Evolutionary conservation across 805 yeast genomes (phyloP).

Genomic region (Metschnikowia peoriensis): DNA sequence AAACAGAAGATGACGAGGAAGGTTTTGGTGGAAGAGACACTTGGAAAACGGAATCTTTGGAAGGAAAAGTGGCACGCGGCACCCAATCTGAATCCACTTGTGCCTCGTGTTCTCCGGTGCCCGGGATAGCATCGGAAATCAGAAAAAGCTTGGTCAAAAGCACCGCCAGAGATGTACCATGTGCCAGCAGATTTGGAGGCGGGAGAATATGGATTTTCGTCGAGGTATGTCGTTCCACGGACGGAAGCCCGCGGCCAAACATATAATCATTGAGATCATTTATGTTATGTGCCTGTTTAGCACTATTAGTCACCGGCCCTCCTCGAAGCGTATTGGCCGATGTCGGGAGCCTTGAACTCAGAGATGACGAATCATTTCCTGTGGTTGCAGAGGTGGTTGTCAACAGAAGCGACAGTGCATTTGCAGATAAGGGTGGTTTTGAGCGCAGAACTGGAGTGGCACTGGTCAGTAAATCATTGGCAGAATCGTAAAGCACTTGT

Average conservation of each 20-base stretch:
- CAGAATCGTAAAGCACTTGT: constrained; percentile 49
- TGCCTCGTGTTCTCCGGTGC: constrained; percentile 1
- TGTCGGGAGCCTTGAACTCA: neutral
- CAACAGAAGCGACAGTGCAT: neutral
- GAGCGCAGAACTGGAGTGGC: neutral
- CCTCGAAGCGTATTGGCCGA: constrained; percentile 1
- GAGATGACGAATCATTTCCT: neutral
- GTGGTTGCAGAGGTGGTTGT: neutral
- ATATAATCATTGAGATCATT: constrained; percentile 49
- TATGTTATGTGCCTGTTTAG: constrained; percentile 38
- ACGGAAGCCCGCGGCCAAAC: constrained; percentile 57
- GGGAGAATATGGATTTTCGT: constrained; percentile 52
- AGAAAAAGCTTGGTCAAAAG: constrained; percentile 47
- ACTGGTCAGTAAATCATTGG: constrained; percentile 19
- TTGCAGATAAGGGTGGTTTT: neutral
- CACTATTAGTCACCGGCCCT: neutral
- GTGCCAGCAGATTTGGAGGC: constrained; percentile 30
- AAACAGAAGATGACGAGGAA: too few relatives aligned
- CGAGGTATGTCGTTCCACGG: constrained; percentile 42
- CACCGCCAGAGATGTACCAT: constrained; percentile 33
- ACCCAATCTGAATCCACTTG: constrained; percentile 32
- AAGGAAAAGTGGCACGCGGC: constrained; percentile 41
- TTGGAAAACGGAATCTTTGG: constrained; percentile 21
- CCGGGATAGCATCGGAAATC: constrained; percentile 26
- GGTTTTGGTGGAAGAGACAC: neutral